phyloP scores from a whole-genome alignment of 75 land plant genomes.

The Larix kaempferi region DNA sequence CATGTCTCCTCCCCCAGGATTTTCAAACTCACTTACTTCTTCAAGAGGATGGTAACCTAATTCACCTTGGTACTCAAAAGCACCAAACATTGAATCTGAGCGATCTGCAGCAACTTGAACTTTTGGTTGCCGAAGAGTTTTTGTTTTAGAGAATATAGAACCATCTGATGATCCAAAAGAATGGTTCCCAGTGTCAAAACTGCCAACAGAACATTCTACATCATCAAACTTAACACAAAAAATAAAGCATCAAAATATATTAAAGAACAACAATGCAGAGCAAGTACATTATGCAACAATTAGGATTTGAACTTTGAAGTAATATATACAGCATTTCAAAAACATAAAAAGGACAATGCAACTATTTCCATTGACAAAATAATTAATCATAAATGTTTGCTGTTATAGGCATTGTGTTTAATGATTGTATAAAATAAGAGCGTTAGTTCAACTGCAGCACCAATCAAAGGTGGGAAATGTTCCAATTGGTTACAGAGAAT shows the following conservation, averaged over 20 bases:
- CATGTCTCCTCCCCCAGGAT: conserved; percentile 29
- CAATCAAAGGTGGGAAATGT: neutral
- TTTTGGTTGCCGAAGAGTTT: conserved; percentile 17
- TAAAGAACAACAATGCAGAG: neutral
- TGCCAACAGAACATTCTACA: conserved; percentile 4
- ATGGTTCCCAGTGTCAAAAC: conserved; percentile 7
- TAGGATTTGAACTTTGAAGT: too few species aligned
- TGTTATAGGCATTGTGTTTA: neutral
- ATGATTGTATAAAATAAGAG: neutral
- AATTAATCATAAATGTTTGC: neutral
- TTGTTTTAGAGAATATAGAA: neutral
- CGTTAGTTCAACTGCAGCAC: neutral
- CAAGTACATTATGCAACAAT: too few species aligned
- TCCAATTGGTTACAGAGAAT: neutral
- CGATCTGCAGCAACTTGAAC: conserved; percentile 80
- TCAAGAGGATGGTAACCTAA: conserved; percentile 93
- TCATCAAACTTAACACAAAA: neutral
- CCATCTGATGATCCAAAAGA: neutral
- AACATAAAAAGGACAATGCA: neutral
- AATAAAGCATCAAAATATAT: neutral
- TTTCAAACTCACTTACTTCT: conserved; percentile 57
- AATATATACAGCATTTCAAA: neutral
- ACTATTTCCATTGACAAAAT: neutral
- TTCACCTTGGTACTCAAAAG: conserved; percentile 37
- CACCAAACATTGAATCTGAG: conserved; percentile 73